Conservation (phyloP, 805 yeast genomes). For the Helenozyma baotianmanensis region DNA sequence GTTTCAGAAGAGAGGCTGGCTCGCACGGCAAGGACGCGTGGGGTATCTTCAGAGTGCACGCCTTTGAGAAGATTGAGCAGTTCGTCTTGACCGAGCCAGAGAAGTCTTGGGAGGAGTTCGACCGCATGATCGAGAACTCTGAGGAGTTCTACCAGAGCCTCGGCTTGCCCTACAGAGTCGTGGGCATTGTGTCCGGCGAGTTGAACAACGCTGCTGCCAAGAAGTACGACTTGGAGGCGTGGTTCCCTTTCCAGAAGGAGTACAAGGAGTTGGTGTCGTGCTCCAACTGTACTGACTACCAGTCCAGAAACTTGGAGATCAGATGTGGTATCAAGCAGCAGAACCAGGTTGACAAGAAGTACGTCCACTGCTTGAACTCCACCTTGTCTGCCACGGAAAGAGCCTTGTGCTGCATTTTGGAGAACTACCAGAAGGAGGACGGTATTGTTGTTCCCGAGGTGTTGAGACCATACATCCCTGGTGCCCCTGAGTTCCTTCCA, state of each 20-base stretch:
- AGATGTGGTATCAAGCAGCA: slow-evolving; percentile 97
- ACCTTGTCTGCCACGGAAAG: slow-evolving; percentile 98
- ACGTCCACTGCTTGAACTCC: slow-evolving; percentile 97
- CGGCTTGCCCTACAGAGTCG: slow-evolving; percentile 93
- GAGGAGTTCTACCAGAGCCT: slow-evolving; percentile 92
- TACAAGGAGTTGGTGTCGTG: slow-evolving; percentile 97
- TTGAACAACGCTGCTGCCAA: slow-evolving; percentile 98
- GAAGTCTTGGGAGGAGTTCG: slow-evolving; percentile 96
- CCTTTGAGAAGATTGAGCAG: slow-evolving; percentile 97
- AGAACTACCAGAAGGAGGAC: slow-evolving; percentile 96
- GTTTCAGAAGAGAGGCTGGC: slow-evolving; percentile 99
- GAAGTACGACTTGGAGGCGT: slow-evolving; percentile 97
- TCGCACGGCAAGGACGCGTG: slow-evolving; percentile 99
- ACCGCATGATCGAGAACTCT: slow-evolving; percentile 84
- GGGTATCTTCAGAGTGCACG: slow-evolving; percentile 99
- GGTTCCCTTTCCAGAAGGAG: slow-evolving; percentile 99
- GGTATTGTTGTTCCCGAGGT: slow-evolving; percentile 94
- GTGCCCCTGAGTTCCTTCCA: slow-evolving; percentile 96
- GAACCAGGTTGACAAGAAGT: slow-evolving; percentile 93
- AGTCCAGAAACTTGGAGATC: slow-evolving; percentile 96
- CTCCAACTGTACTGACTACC: slow-evolving; percentile 99
- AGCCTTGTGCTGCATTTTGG: slow-evolving; percentile 94
- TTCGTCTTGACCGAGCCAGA: slow-evolving; percentile 95
- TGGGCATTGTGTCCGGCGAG: slow-evolving; percentile 97
- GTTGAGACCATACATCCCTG: slow-evolving; percentile 93